Percentiles rank a stretch among this genome's conserved stretches.
Conservation (phyloP, 768 basidiomycete genomes). For the Mycena venus region DNA sequence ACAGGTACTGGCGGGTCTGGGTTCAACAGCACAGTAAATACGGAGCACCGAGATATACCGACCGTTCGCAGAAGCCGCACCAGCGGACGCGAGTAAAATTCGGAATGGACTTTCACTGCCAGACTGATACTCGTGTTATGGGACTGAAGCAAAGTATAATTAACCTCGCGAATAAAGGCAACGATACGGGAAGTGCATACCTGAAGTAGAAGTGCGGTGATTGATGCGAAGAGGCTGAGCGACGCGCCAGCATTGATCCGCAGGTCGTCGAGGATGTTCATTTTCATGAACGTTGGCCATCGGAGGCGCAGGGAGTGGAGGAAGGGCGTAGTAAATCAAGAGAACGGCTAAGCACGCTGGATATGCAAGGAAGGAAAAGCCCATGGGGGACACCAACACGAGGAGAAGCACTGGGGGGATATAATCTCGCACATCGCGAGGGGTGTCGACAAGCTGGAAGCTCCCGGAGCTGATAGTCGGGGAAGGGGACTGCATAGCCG, state of each 20-base stretch:
- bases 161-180: neutral
- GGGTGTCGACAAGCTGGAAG: slow-evolving; percentile 3
- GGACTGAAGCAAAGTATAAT: neutral
- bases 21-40: neutral
- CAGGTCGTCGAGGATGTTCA: slow-evolving; percentile 20
- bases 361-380: slow-evolving; percentile 4
- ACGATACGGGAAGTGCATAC: neutral
- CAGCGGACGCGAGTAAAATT: slow-evolving; percentile 21
- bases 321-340: slow-evolving; percentile 4
- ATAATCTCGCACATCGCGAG: slow-evolving; percentile 19
- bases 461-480: neutral
- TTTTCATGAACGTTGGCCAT: slow-evolving; percentile 25
- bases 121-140: slow-evolving; percentile 28
- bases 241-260: slow-evolving; percentile 24
- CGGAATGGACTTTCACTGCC: slow-evolving; percentile 23
- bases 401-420: neutral
- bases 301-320: slow-evolving; percentile 17
- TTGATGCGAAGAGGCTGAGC: slow-evolving; percentile 17
- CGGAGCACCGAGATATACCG: neutral
- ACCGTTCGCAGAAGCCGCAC: slow-evolving; percentile 28
- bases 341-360: neutral
- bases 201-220: slow-evolving; percentile 24
- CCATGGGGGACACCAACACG: neutral
- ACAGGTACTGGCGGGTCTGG: slow-evolving; percentile 3
- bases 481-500: neutral